Percentiles rank a stretch among this genome's conserved stretches.
phyloP scores from a whole-genome alignment of 2,329 filamentous ascomycete genomes.

The Trichoderma atroviride region DNA sequence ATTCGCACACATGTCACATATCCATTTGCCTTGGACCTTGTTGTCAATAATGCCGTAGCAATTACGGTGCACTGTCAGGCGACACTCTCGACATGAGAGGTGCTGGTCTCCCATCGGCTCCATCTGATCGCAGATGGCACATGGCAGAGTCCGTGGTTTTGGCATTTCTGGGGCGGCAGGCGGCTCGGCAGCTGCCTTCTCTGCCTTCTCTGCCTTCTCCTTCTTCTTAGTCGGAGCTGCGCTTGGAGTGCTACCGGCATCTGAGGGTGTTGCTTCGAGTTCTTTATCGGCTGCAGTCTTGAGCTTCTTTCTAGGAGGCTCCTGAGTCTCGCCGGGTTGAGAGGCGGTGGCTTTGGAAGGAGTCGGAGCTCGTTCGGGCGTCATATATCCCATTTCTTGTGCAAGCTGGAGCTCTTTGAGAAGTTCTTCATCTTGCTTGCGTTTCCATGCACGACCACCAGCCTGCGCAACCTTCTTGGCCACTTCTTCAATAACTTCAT shows the following conservation, averaged over 20 bases:
- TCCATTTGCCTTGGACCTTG: conserved; percentile 77
- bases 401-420: conserved; percentile 70
- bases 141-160: conserved; percentile 76
- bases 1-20: conserved; percentile 93
- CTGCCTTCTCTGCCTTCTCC: conserved; percentile 66
- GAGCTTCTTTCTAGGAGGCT: conserved; percentile 67
- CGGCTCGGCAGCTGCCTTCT: conserved; percentile 57
- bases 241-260: conserved; percentile 47
- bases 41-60: conserved; percentile 86
- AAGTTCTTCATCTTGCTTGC: conserved; percentile 88
- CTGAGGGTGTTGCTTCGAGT: conserved; percentile 49
- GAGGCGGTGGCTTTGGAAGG: conserved; percentile 35
- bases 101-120: conserved; percentile 73
- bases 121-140: conserved; percentile 77
- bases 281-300: conserved; percentile 60
- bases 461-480: conserved; percentile 81
- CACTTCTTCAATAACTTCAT: conserved; percentile 91
- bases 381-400: conserved; percentile 58
- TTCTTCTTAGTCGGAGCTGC: conserved; percentile 51
- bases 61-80: conserved; percentile 84
- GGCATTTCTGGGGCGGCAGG: conserved; percentile 74
- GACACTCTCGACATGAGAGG: conserved; percentile 82
- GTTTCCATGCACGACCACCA: conserved; percentile 81
- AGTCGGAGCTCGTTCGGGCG: conserved; percentile 48
- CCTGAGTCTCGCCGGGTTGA: conserved; percentile 39